Conservation (phyloP, 2,329 filamentous ascomycete species). For the Sclerotinia nivalis region DNA sequence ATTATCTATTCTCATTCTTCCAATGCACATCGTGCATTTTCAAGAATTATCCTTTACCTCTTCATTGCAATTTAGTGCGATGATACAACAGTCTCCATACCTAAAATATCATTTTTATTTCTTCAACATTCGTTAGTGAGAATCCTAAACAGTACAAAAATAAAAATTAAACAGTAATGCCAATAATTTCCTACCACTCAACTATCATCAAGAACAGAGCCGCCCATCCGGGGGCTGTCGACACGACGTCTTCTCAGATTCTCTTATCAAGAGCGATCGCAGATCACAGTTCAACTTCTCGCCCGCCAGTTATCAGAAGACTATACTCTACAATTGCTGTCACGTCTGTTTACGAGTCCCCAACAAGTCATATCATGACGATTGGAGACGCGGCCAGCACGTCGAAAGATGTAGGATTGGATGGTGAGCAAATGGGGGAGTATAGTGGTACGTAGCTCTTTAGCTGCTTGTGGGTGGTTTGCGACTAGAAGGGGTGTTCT, state of each 20-base stretch:
- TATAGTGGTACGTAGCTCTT: background rate
- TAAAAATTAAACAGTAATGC: slow-evolving; percentile 24
- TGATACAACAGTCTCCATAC: slow-evolving; percentile 11
- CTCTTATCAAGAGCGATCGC: slow-evolving; percentile 49
- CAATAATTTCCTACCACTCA: slow-evolving; percentile 34
- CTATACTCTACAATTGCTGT: slow-evolving; percentile 26
- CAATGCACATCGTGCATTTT: background rate
- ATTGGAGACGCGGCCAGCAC: slow-evolving; percentile 31
- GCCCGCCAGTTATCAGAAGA: background rate
- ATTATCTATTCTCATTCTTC: background rate
- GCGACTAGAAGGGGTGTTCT: fast-evolving
- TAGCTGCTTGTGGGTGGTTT: background rate
- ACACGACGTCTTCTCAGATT: slow-evolving; percentile 50
- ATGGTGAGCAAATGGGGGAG: slow-evolving; percentile 1
- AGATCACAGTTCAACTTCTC: slow-evolving; percentile 31
- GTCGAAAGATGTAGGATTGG: slow-evolving; percentile 12
- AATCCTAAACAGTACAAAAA: background rate
- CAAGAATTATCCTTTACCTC: slow-evolving; percentile 10
- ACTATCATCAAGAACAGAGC: slow-evolving; percentile 29
- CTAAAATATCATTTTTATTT: slow-evolving; percentile 10
- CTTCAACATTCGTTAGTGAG: background rate
- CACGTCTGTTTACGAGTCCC: slow-evolving; percentile 37
- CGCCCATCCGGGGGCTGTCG: slow-evolving; percentile 32
- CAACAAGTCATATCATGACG: slow-evolving; percentile 37
- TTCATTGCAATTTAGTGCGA: slow-evolving; percentile 3